Percentiles rank a stretch among this genome's conserved stretches.
Evolutionary conservation across 768 basidiomycete species (phyloP).

Genomic region (Leccinum pellstonianum): DNA sequence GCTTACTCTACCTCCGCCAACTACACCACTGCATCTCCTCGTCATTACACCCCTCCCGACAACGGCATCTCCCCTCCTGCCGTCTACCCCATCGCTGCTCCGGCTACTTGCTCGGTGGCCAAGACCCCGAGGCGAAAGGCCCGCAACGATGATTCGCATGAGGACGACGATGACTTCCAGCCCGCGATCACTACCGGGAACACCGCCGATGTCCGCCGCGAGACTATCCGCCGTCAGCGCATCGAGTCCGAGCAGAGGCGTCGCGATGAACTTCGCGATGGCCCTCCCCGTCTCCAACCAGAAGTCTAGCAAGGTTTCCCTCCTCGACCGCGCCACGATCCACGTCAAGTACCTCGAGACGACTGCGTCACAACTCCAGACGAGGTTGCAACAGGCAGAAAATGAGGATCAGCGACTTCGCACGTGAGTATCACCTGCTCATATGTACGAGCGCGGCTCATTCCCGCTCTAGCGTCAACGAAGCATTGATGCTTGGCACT

Average conservation of each 20-base stretch:
- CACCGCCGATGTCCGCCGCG: constrained; percentile 71
- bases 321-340: constrained; percentile 84
- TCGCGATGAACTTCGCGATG: constrained; percentile 89
- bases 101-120: constrained; percentile 52
- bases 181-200: constrained; percentile 43
- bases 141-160: constrained; percentile 67
- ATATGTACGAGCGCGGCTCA: neutral
- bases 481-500: constrained; percentile 85
- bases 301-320: constrained; percentile 89
- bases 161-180: constrained; percentile 75
- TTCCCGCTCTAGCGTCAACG: constrained; percentile 58
- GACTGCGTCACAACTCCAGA: constrained; percentile 72
- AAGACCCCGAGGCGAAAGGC: constrained; percentile 47
- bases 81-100: constrained; percentile 61
- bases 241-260: constrained; percentile 93
- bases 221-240: constrained; percentile 88
- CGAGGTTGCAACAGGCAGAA: constrained; percentile 74
- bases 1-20: constrained; percentile 38
- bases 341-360: constrained; percentile 88
- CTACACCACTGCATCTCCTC: constrained; percentile 54
- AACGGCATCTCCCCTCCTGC: constrained; percentile 71
- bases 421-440: constrained; percentile 36
- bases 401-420: constrained; percentile 78
- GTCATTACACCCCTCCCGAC: constrained; percentile 67
- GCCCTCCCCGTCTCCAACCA: constrained; percentile 88